Evolutionary conservation across 2,329 filamentous ascomycete species (phyloP).

Genomic region (Acrodontium crateriforme): DNA sequence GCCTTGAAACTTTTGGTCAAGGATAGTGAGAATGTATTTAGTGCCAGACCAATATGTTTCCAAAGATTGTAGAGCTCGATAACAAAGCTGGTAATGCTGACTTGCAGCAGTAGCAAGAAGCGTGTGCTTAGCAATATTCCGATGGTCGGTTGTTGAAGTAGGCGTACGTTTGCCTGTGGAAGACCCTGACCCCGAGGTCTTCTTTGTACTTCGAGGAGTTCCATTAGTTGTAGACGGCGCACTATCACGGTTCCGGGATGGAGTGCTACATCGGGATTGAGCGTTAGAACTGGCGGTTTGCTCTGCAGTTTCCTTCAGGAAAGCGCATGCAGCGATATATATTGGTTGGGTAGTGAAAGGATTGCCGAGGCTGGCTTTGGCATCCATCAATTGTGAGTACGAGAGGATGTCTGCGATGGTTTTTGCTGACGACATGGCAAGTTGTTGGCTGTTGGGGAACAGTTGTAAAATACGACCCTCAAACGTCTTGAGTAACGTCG

Average conservation of each 20-base stretch:
- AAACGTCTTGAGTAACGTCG: slow-evolving; percentile 67
- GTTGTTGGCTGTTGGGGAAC: slow-evolving; percentile 64
- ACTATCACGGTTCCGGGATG: slow-evolving; percentile 13
- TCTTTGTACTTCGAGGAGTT: slow-evolving; percentile 24
- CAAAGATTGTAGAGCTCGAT: slow-evolving; percentile 68
- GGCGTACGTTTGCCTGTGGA: slow-evolving; percentile 6
- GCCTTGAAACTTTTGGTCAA: slow-evolving; percentile 78
- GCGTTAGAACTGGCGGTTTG: slow-evolving; percentile 51
- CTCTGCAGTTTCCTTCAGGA: slow-evolving; percentile 67
- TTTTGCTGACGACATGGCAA: slow-evolving; percentile 79
- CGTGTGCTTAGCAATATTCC: slow-evolving; percentile 50
- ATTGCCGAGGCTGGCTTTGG: slow-evolving; percentile 74
- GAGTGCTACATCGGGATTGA: slow-evolving; percentile 38
- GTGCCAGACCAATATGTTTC: slow-evolving; percentile 77
- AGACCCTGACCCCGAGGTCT: slow-evolving; percentile 1
- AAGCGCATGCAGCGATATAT: slow-evolving; percentile 81
- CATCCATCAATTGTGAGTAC: slow-evolving; percentile 74
- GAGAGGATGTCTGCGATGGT: slow-evolving; percentile 81
- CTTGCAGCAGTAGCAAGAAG: slow-evolving; percentile 68
- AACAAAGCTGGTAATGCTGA: slow-evolving; percentile 77
- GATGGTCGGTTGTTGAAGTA: slow-evolving; percentile 7
- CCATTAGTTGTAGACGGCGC: slow-evolving; percentile 25
- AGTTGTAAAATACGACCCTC: slow-evolving; percentile 56
- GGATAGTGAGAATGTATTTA: slow-evolving; percentile 71
- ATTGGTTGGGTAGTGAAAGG: slow-evolving; percentile 81